phyloP scores from a whole-genome alignment of 2,329 filamentous ascomycete species.

The Alternaria novae-zelandiae region DNA sequence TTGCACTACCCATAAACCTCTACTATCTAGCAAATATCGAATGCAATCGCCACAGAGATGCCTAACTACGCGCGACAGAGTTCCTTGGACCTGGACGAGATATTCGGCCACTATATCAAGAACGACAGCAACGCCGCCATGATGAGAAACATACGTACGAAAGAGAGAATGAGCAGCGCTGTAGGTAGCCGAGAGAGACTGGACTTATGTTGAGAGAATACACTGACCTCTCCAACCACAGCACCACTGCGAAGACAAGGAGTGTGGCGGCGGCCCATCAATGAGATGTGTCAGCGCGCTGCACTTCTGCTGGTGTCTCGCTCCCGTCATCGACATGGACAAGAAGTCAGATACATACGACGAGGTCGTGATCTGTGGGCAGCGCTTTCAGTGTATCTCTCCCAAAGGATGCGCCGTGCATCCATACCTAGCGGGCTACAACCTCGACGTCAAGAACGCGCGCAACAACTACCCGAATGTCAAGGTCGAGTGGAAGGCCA shows the following conservation, averaged over 20 bases:
- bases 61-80: slow-evolving; percentile 5
- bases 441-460: slow-evolving; percentile 12
- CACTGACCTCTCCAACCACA: neutral
- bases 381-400: slow-evolving; percentile 10
- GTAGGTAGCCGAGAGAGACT: neutral
- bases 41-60: slow-evolving; percentile 2
- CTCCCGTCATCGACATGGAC: neutral
- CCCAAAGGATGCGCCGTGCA: slow-evolving; percentile 10
- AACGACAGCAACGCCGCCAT: neutral
- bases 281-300: slow-evolving; percentile 1
- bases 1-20: neutral
- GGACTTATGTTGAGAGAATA: neutral
- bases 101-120: neutral
- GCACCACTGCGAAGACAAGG: slow-evolving; percentile 14
- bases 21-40: neutral
- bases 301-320: slow-evolving; percentile 9
- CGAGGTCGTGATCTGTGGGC: slow-evolving; percentile 6
- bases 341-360: neutral
- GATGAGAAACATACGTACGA: slow-evolving; percentile 6
- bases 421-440: slow-evolving; percentile 11
- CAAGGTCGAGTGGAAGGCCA: neutral
- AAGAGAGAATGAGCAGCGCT: neutral
- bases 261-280: neutral
- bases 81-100: slow-evolving; percentile 5
- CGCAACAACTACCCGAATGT: slow-evolving; percentile 2